phyloP scores from a whole-genome alignment of 169 alveolate genomes.

The Plasmodium adleri region DNA sequence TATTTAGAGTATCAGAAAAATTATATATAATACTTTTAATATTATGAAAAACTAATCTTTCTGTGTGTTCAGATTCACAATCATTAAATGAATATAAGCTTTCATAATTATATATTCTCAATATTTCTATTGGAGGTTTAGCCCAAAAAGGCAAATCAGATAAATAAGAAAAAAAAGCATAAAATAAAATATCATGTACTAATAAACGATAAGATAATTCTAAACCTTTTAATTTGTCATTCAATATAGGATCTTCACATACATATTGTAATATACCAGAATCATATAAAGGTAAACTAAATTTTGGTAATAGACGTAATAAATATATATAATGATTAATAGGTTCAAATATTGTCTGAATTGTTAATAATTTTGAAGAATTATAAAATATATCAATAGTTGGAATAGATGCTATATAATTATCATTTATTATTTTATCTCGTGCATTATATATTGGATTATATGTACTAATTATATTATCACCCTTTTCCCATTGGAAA shows the following conservation, averaged over 20 bases:
- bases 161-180: slow-evolving; percentile 80
- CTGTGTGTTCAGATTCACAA: slow-evolving; percentile 79
- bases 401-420: slow-evolving; percentile 74
- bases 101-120: slow-evolving; percentile 80
- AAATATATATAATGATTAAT: slow-evolving; percentile 63
- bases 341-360: slow-evolving; percentile 69
- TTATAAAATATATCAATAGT: slow-evolving; percentile 80
- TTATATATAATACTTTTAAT: slow-evolving; percentile 76
- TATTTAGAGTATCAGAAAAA: slow-evolving; percentile 76
- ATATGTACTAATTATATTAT: slow-evolving; percentile 36
- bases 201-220: slow-evolving; percentile 82
- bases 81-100: slow-evolving; percentile 79
- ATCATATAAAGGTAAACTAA: slow-evolving; percentile 84
- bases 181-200: slow-evolving; percentile 81
- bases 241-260: slow-evolving; percentile 81
- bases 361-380: slow-evolving; percentile 74
- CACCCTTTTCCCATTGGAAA: slow-evolving; percentile 27
- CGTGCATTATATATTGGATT: slow-evolving; percentile 72
- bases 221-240: slow-evolving; percentile 79
- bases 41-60: slow-evolving; percentile 80
- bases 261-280: slow-evolving; percentile 80
- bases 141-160: slow-evolving; percentile 85
- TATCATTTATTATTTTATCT: slow-evolving; percentile 61
- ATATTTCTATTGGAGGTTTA: slow-evolving; percentile 80
- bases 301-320: slow-evolving; percentile 78